phyloP scores from a whole-genome alignment of 148 eudicot genomes.

The Amaranthus cruentus region DNA sequence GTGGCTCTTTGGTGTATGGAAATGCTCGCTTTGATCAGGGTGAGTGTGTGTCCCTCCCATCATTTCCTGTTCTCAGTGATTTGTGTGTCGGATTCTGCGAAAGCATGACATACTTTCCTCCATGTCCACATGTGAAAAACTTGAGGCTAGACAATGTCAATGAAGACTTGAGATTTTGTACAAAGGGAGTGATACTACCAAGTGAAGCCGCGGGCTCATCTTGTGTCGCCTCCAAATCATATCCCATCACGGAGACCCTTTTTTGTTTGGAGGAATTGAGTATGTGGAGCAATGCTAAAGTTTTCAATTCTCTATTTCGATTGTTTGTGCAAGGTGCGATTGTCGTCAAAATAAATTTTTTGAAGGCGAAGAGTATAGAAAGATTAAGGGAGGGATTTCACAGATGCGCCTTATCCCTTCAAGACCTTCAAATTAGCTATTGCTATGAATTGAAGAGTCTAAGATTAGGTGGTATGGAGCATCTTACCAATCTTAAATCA shows the following conservation, averaged over 20 bases:
- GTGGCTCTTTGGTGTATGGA: not conserved
- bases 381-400: not conserved
- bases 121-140: not conserved
- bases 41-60: not conserved
- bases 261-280: not conserved
- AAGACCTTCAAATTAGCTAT: not conserved
- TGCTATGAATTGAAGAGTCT: not conserved
- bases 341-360: not conserved
- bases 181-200: not conserved
- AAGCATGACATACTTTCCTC: not conserved
- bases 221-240: too few species aligned
- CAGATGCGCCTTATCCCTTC: not conserved
- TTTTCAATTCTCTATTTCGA: not conserved
- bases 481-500: not conserved
- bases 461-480: not conserved
- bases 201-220: too few species aligned
- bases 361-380: not conserved
- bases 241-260: not conserved
- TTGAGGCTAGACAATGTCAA: not conserved
- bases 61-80: constrained; percentile 1
- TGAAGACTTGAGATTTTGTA: constrained; percentile 1
- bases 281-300: not conserved
- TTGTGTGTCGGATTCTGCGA: not conserved
- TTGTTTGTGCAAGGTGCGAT: not conserved
- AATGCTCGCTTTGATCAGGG: not conserved